phyloP scores from a whole-genome alignment of 2,329 filamentous ascomycete species.

The Clarireedia homoeocarpa region DNA sequence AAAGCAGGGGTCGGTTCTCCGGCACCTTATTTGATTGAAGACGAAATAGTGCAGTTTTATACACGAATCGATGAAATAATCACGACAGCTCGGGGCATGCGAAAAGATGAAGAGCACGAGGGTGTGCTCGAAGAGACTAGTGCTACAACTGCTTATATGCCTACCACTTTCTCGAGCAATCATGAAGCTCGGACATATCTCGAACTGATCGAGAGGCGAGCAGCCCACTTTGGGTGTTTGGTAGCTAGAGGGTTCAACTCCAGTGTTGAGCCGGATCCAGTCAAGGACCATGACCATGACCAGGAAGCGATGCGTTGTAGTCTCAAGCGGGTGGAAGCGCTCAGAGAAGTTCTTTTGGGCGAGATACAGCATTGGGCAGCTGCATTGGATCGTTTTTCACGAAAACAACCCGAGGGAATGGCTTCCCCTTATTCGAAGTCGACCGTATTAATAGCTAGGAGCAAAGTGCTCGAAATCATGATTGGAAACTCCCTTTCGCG shows the following conservation, averaged over 20 bases:
- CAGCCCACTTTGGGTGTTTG: slow-evolving; percentile 11
- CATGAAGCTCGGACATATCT: slow-evolving; percentile 11
- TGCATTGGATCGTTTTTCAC: neutral
- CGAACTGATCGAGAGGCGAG: slow-evolving; percentile 14
- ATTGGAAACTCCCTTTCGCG: neutral
- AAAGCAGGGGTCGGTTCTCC: slow-evolving; percentile 3
- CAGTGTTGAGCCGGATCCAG: neutral
- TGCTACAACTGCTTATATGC: slow-evolving; percentile 9
- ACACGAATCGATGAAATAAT: slow-evolving; percentile 12
- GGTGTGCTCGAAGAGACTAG: slow-evolving; percentile 8
- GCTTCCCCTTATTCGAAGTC: neutral
- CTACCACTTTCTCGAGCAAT: slow-evolving; percentile 1
- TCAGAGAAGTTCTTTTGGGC: neutral
- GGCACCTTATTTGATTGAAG: slow-evolving; percentile 4
- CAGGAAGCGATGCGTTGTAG: neutral
- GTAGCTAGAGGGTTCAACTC: neutral
- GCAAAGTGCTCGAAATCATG: neutral
- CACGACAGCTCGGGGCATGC: slow-evolving; percentile 5
- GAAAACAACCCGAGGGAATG: neutral
- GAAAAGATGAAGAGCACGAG: slow-evolving; percentile 3
- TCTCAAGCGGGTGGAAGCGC: neutral
- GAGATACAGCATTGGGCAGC: neutral
- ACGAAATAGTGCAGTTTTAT: slow-evolving; percentile 11
- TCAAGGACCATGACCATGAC: neutral
- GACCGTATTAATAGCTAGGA: neutral